phyloP scores from a whole-genome alignment of 1,139 yeast species.

The Debaryomyces robertsiae region DNA sequence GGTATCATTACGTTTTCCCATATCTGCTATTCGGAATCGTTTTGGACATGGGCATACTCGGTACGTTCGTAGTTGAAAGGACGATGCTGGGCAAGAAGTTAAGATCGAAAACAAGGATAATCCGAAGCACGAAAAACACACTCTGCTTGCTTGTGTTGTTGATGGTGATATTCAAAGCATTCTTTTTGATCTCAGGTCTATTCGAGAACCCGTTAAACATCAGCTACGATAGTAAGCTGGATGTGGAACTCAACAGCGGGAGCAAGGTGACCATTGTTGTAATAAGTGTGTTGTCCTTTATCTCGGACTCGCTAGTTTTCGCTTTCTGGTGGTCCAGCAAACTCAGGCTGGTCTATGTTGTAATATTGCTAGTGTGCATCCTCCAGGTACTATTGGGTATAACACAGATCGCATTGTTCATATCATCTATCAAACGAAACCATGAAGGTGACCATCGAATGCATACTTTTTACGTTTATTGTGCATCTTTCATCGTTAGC shows the following conservation, averaged over 20 bases:
- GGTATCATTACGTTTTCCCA: background rate
- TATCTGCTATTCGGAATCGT: background rate
- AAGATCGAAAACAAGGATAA: background rate
- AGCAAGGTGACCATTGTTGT: background rate
- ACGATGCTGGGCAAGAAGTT: background rate
- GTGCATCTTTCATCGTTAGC: constrained; percentile 6
- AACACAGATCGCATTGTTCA: constrained; percentile 18
- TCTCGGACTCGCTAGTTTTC: constrained; percentile 18
- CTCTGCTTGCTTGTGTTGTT: background rate
- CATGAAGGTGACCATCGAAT: background rate
- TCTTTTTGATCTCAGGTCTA: background rate
- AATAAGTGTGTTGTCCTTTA: constrained; percentile 11
- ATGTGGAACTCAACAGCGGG: background rate
- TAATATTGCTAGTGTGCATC: constrained; percentile 18
- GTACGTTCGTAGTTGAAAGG: background rate
- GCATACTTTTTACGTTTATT: constrained; percentile 6
- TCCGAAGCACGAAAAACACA: background rate
- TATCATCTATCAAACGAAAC: background rate
- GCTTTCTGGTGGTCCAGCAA: constrained; percentile 18
- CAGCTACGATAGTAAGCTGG: too few species aligned
- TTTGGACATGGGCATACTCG: background rate
- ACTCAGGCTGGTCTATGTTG: constrained; percentile 15
- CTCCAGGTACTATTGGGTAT: constrained; percentile 20
- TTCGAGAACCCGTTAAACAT: background rate
- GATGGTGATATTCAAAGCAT: background rate